These are phyloP conservation scores for Phaeosphaeria sp. DNA, from an alignment of 2,329 filamentous ascomycete genomes.

Conservation along the genomic window DNA sequence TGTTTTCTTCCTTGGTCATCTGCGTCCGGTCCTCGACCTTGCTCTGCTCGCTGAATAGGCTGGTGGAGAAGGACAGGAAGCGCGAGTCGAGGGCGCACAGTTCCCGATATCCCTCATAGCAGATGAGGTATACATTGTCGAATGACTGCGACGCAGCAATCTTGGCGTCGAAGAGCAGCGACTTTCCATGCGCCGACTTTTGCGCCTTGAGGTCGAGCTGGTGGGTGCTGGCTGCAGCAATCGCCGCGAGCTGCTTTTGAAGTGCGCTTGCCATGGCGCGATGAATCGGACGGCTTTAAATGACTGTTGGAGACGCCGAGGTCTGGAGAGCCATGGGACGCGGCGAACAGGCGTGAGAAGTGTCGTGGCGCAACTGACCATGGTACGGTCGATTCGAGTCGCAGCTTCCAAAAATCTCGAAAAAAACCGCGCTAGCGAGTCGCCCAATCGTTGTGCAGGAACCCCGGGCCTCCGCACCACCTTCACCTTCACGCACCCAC, in stretches of 20 bases:
- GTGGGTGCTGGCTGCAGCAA: constrained; percentile 87
- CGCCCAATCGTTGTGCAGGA: not conserved
- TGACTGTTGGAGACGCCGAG: not conserved
- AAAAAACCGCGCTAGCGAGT: not conserved
- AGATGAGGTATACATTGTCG: constrained; percentile 85
- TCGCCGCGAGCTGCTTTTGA: constrained; percentile 90
- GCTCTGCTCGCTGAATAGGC: constrained; percentile 92
- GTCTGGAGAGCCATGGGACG: constrained; percentile 33
- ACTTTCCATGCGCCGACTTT: constrained; percentile 90
- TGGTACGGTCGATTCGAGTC: not conserved
- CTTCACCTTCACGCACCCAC: not conserved
- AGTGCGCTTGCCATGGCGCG: constrained; percentile 76
- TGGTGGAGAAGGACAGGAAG: constrained; percentile 75
- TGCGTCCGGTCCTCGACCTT: constrained; percentile 85
- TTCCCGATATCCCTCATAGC: constrained; percentile 87
- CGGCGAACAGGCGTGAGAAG: constrained; percentile 15
- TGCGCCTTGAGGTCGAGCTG: constrained; percentile 93
- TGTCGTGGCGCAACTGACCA: constrained; percentile 23
- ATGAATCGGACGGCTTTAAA: not conserved
- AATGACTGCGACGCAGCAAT: constrained; percentile 88
- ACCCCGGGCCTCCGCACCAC: not conserved
- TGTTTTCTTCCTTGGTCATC: constrained; percentile 82
- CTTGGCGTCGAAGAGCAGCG: constrained; percentile 87
- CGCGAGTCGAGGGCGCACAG: constrained; percentile 84
- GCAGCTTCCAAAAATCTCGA: not conserved